Conservation (phyloP, 73 alveolate species). For the Stentor coeruleus region DNA sequence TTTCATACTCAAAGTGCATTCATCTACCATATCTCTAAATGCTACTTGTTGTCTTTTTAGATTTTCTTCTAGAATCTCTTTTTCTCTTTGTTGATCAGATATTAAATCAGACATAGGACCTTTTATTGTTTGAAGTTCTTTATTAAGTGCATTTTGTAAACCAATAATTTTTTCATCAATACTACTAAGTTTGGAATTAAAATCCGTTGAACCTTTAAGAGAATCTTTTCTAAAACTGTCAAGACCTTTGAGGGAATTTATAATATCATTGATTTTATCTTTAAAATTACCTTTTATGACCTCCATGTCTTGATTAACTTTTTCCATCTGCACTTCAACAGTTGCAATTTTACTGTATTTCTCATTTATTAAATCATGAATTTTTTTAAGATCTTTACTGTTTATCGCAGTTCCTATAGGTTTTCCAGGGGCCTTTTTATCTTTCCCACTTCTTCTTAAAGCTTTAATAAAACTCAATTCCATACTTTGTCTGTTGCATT, state of each 20-base stretch:
- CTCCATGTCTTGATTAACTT: not conserved
- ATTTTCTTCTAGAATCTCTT: not conserved
- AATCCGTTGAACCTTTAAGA: not conserved
- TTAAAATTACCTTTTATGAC: not conserved
- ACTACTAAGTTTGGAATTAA: not conserved
- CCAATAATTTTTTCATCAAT: not conserved
- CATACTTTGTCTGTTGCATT: not conserved
- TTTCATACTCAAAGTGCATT: not conserved
- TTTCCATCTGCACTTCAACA: not conserved
- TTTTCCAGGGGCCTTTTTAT: not conserved
- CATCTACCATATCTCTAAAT: not conserved
- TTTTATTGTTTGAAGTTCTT: not conserved
- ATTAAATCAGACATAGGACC: slow-evolving; percentile 22
- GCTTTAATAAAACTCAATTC: slow-evolving; percentile 23
- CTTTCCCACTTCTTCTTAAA: not conserved
- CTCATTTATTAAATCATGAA: not conserved
- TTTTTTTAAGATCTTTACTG: not conserved
- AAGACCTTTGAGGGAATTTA: not conserved
- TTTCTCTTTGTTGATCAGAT: slow-evolving; percentile 16
- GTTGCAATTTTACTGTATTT: not conserved
- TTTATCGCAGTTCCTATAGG: not conserved
- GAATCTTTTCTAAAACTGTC: not conserved
- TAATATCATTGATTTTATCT: not conserved
- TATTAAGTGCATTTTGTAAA: not conserved
- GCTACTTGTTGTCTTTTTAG: not conserved